Evolutionary conservation across 768 basidiomycete species (phyloP).

Genomic region (Saitozyma podzolica): DNA sequence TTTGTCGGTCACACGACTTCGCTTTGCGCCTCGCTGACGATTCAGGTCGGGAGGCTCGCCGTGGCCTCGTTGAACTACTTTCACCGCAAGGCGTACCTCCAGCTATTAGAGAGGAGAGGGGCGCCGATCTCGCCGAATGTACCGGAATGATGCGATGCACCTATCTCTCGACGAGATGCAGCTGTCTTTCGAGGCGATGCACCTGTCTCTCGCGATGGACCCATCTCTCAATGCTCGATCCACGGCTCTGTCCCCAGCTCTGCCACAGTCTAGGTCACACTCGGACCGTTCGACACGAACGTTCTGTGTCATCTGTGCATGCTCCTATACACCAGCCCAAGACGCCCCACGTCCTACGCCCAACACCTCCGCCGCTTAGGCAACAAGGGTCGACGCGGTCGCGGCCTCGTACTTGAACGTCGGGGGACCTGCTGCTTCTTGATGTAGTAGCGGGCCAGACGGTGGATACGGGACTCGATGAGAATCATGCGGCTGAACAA

Average conservation of each 20-base stretch:
- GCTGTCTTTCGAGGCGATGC: too few relatives aligned
- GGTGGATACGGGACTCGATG: conserved; percentile 98
- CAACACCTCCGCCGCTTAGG: conserved; percentile 31
- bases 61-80: conserved; percentile 40
- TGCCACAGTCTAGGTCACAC: too few relatives aligned
- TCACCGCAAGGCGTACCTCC: conserved; percentile 36
- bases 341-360: background rate
- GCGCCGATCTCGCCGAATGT: too few relatives aligned
- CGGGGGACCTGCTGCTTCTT: conserved; percentile 93
- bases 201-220: too few relatives aligned
- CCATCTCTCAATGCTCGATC: too few relatives aligned
- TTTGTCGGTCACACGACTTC: background rate
- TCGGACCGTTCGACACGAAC: too few relatives aligned
- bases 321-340: too few relatives aligned
- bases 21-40: background rate
- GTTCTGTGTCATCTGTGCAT: too few relatives aligned
- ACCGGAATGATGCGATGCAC: too few relatives aligned
- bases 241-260: too few relatives aligned
- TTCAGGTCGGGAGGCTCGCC: conserved; percentile 39
- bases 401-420: conserved; percentile 98
- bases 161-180: too few relatives aligned
- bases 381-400: conserved; percentile 72
- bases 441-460: conserved; percentile 97
- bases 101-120: conserved; percentile 18
- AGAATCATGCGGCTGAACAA: conserved; percentile 81